These are phyloP conservation scores for Sechiopsis laciniata DNA, from an alignment of 306 rosid species.

Conservation along the genomic window DNA sequence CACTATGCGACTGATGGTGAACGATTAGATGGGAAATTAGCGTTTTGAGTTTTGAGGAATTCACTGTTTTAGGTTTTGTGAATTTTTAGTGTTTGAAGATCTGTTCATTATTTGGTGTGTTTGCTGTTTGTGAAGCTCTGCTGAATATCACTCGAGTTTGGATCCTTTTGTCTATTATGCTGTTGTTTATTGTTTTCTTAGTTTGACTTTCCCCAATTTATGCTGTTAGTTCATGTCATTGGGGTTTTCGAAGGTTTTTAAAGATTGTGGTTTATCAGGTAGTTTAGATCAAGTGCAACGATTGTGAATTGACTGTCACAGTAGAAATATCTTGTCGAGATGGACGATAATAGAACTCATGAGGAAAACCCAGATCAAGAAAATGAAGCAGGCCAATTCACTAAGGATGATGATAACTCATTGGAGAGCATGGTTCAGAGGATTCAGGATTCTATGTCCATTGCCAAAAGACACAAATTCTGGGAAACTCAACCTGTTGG, in stretches of 20 bases:
- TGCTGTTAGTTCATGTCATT: not conserved
- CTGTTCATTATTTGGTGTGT: not conserved
- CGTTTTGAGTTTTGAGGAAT: not conserved
- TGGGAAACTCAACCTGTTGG: conserved; percentile 99
- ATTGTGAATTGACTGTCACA: not conserved
- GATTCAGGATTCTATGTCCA: conserved; percentile 67
- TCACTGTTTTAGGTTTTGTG: not conserved
- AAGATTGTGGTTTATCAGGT: conserved; percentile 11
- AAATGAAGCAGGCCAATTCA: conserved; percentile 26
- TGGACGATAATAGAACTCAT: conserved; percentile 30
- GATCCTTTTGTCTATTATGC: not conserved
- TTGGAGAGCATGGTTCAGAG: conserved; percentile 49
- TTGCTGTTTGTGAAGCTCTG: not conserved
- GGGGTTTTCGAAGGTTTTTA: not conserved
- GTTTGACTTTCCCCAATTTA: not conserved
- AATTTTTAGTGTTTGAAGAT: not conserved
- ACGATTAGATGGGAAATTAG: not conserved
- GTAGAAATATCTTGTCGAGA: too few relatives aligned
- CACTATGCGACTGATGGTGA: too few relatives aligned
- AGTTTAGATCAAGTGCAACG: not conserved
- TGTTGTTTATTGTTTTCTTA: not conserved
- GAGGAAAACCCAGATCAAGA: conserved; percentile 37
- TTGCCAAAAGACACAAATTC: conserved; percentile 60
- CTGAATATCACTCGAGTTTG: not conserved
- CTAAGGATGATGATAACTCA: conserved; percentile 41